phyloP scores from a whole-genome alignment of 2,329 filamentous ascomycete species.

The Chalara sp. region DNA sequence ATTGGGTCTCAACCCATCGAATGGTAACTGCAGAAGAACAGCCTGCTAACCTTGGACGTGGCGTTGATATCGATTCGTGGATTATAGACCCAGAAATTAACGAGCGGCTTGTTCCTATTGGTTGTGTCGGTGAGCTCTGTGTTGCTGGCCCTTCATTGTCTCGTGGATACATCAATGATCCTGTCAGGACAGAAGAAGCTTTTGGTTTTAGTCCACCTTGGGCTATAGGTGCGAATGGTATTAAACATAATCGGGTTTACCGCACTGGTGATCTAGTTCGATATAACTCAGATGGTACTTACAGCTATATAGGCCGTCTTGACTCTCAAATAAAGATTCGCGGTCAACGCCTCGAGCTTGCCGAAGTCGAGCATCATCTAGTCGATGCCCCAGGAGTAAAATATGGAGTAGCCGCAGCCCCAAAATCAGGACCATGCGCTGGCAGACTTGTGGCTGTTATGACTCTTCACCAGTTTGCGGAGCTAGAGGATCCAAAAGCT shows the following conservation, averaged over 20 bases:
- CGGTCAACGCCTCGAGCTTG: conserved; percentile 57
- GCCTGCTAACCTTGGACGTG: neutral
- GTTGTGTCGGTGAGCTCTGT: neutral
- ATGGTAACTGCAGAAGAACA: no score
- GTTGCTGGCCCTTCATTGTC: neutral
- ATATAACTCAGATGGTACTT: conserved; percentile 48
- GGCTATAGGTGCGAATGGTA: neutral
- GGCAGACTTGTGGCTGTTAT: neutral
- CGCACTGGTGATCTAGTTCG: conserved; percentile 27
- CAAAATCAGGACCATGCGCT: neutral
- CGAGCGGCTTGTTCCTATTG: neutral
- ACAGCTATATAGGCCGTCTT: conserved; percentile 55
- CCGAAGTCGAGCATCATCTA: conserved; percentile 44
- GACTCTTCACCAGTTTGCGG: no score
- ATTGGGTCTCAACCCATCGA: no score
- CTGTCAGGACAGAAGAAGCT: neutral
- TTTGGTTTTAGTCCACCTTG: neutral
- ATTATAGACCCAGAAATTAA: neutral
- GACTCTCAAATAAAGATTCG: conserved; percentile 61
- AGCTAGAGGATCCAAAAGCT: neutral
- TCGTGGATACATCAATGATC: neutral
- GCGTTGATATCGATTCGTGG: neutral
- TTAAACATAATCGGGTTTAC: neutral
- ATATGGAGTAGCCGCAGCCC: neutral
- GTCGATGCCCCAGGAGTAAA: neutral